Conservation (phyloP, 106 monocot species). For the Narthecium ossifragum region DNA sequence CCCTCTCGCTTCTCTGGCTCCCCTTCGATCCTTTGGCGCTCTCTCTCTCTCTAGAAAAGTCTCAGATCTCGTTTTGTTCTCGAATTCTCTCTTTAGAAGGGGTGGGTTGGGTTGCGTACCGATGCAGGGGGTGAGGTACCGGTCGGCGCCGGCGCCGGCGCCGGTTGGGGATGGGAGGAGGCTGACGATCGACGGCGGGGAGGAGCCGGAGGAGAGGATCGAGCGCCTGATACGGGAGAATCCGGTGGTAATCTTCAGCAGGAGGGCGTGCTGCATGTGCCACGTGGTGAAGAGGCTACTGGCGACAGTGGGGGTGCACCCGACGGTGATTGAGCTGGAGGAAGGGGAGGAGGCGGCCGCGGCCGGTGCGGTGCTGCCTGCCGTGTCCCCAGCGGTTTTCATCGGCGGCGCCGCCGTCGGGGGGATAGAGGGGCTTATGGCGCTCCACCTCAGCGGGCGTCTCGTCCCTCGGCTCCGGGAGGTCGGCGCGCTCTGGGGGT, state of each 20-base stretch:
- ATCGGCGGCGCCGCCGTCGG: slow-evolving; percentile 8
- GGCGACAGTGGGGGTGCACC: slow-evolving; percentile 2
- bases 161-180: neutral
- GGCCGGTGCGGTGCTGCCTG: neutral
- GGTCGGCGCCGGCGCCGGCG: slow-evolving; percentile 1
- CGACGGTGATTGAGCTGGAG: slow-evolving; percentile 10
- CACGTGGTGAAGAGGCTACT: slow-evolving; percentile 8
- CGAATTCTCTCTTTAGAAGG: neutral
- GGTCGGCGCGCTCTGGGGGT: slow-evolving; percentile 9
- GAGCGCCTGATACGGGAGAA: slow-evolving; percentile 7
- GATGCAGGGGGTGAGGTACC: slow-evolving; percentile 2
- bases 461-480: slow-evolving; percentile 9
- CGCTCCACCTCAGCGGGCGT: slow-evolving; percentile 10
- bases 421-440: slow-evolving; percentile 6
- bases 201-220: slow-evolving; percentile 7
- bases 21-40: neutral
- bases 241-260: slow-evolving; percentile 10
- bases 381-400: slow-evolving; percentile 8
- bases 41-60: neutral
- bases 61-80: neutral
- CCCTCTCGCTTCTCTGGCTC: neutral
- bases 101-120: neutral
- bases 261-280: slow-evolving; percentile 11
- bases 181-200: slow-evolving; percentile 11
- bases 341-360: neutral